Percentiles rank a stretch among this genome's conserved stretches.
Evolutionary conservation across 2,329 filamentous ascomycete species (phyloP).

Genomic region (Diatrype stigma): DNA sequence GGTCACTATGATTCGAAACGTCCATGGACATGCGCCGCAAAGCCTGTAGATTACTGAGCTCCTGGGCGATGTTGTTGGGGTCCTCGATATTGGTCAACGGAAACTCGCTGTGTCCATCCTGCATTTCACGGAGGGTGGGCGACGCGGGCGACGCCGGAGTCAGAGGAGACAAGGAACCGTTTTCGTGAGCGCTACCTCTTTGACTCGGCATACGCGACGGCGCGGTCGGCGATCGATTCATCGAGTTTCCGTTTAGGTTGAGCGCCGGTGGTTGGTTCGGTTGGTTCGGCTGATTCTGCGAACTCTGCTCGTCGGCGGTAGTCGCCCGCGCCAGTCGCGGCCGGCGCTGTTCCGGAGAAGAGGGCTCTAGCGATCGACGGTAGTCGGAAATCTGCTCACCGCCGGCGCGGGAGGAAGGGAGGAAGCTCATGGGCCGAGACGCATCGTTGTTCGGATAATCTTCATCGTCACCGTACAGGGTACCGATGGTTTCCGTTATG

Average conservation of each 20-base stretch:
- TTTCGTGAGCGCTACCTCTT: constrained; percentile 37
- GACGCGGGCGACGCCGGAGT: constrained; percentile 41
- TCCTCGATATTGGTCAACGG: constrained; percentile 87
- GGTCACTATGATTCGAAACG: constrained; percentile 67
- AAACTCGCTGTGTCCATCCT: constrained; percentile 67
- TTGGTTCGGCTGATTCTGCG: constrained; percentile 36
- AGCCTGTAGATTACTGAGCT: constrained; percentile 87
- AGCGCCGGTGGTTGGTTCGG: constrained; percentile 10
- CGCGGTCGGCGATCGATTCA: constrained; percentile 42
- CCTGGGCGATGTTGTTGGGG: constrained; percentile 83
- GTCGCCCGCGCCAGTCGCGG: constrained; percentile 40
- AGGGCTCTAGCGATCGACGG: constrained; percentile 19
- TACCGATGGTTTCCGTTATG: constrained; percentile 90
- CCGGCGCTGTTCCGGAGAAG: constrained; percentile 35
- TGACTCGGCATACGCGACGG: constrained; percentile 36
- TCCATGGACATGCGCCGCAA: constrained; percentile 94
- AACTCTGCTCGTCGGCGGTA: constrained; percentile 15
- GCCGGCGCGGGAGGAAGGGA: constrained; percentile 50
- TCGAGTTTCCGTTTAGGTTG: constrained; percentile 26
- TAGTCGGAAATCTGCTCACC: constrained; percentile 45
- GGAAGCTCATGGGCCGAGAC: constrained; percentile 69
- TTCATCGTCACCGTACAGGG: constrained; percentile 78
- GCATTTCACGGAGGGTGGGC: constrained; percentile 51
- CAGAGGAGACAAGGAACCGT: constrained; percentile 25
- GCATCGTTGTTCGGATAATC: constrained; percentile 46